Evolutionary conservation across 2,329 filamentous ascomycete species (phyloP), one percentile per base, ranked within the genome.

Genomic region (Plenodomus biglobosus): DNA sequence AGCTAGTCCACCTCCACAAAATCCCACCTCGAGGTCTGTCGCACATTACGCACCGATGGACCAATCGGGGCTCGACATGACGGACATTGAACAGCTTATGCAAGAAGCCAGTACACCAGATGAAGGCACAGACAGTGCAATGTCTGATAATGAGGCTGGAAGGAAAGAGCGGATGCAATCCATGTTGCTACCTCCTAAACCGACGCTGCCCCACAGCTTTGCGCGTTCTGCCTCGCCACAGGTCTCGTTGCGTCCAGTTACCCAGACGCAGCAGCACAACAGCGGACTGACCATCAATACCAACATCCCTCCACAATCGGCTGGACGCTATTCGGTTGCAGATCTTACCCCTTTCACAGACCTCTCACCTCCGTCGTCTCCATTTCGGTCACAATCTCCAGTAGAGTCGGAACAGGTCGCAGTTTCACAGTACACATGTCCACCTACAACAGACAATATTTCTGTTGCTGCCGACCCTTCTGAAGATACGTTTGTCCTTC

Each of bases 21-120:
- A 54, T 20, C 57, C 59, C 32, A 44, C 52, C 1, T 70, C 69
- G 27, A 73, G 79, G 17, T 75, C 77, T 16, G 69, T 82, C 43
- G 78, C 82, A 8, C 82, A 84, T 56, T 85, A 85, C 57, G 82
- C 80, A 3, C 68, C 85, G 52, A 69, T 82, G 50, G 80, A 82
- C 48, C 73, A 76, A 27, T 72, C 73, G 13, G 69, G 71, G 8
- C 63, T 78, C 22, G 72, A 74, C 21, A 59, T 77, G 17, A 65
- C 73, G 20, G 75, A 79, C 42, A 71, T 79, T 21, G 74, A 77
- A 50, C 68, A 73, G 38, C 69, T 79, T 16, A 74, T 77, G 60
- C 70, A 75, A 46, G 76, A 78, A 49, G 71, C 59, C 4, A 62
- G 67, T 39, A 66, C 59, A 30, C 42, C 62, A 3, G 62, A 66